These are phyloP conservation scores for Spergularia marina DNA, from an alignment of 148 eudicot genomes.

Conservation along the genomic window DNA sequence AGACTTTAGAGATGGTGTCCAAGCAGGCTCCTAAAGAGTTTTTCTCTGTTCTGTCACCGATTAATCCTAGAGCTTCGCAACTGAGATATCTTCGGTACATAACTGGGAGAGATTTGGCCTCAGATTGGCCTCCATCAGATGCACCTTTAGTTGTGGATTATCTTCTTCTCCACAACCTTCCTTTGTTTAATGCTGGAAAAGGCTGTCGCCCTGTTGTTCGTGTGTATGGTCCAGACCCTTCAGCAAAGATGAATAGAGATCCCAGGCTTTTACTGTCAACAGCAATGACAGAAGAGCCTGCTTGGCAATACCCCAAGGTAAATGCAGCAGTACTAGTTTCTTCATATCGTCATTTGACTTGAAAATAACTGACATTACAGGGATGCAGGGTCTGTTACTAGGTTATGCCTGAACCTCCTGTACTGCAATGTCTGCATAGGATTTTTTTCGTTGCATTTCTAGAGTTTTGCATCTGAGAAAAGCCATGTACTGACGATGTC, in stretches of 20 bases:
- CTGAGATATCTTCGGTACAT: slow-evolving; percentile 60
- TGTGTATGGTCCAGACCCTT: slow-evolving; percentile 53
- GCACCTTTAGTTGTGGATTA: slow-evolving; percentile 46
- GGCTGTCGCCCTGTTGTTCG: slow-evolving; percentile 64
- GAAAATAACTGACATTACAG: not conserved
- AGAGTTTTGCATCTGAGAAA: too few relatives aligned
- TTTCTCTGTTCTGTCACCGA: slow-evolving; percentile 32
- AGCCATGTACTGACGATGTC: too few relatives aligned
- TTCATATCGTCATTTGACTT: too few relatives aligned
- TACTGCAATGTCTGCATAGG: not conserved
- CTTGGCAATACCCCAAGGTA: slow-evolving; percentile 48
- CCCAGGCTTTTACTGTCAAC: slow-evolving; percentile 47
- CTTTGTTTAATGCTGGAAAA: slow-evolving; percentile 45
- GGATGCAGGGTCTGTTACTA: not conserved
- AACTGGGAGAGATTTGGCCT: slow-evolving; percentile 35
- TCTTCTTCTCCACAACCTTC: slow-evolving; percentile 46
- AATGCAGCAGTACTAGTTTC: not conserved
- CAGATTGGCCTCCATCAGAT: slow-evolving; percentile 54
- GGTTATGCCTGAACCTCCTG: not conserved
- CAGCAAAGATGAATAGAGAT: slow-evolving; percentile 27
- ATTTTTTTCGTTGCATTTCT: too few relatives aligned
- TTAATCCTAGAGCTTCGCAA: slow-evolving; percentile 61
- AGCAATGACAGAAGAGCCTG: slow-evolving; percentile 31
- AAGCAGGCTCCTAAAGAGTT: slow-evolving; percentile 56
- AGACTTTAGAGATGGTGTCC: slow-evolving; percentile 58